phyloP scores from a whole-genome alignment of 805 yeast species.

The Schwanniomyces sp. region DNA sequence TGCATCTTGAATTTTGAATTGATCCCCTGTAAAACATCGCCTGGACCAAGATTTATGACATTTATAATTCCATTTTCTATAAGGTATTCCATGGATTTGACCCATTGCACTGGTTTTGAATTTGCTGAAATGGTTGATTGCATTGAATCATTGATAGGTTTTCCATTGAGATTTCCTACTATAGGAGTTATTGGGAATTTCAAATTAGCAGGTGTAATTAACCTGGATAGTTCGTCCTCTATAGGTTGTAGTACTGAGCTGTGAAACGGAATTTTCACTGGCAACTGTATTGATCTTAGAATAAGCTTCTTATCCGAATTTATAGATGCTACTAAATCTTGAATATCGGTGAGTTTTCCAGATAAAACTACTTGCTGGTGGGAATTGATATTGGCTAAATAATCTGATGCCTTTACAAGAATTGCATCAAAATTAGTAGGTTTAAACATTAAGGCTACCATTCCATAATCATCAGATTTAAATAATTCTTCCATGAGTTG shows the following conservation, averaged over 20 bases:
- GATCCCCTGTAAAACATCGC: conserved; percentile 28
- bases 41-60: conserved; percentile 40
- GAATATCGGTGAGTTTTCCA: conserved; percentile 33
- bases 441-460: conserved; percentile 35
- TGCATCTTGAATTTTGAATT: conserved; percentile 14
- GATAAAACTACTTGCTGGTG: conserved; percentile 43
- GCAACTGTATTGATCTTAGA: conserved; percentile 28
- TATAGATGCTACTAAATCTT: conserved; percentile 16
- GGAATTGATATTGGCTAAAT: conserved; percentile 51
- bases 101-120: conserved; percentile 47
- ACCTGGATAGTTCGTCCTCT: conserved; percentile 20
- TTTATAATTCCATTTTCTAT: conserved; percentile 12
- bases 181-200: conserved; percentile 24
- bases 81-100: conserved; percentile 28
- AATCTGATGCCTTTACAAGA: conserved; percentile 16
- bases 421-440: conserved; percentile 21
- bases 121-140: conserved; percentile 37
- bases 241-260: conserved; percentile 36
- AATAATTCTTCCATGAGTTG: conserved; percentile 36
- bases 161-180: conserved; percentile 37
- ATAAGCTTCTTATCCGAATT: conserved; percentile 15
- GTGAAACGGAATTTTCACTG: conserved; percentile 56
- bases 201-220: neutral
- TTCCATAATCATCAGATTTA: conserved; percentile 25
- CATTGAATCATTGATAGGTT: conserved; percentile 19